These are phyloP conservation scores for Trichosanthes cucumerina DNA, from an alignment of 306 rosid species.

Conservation along the genomic window DNA sequence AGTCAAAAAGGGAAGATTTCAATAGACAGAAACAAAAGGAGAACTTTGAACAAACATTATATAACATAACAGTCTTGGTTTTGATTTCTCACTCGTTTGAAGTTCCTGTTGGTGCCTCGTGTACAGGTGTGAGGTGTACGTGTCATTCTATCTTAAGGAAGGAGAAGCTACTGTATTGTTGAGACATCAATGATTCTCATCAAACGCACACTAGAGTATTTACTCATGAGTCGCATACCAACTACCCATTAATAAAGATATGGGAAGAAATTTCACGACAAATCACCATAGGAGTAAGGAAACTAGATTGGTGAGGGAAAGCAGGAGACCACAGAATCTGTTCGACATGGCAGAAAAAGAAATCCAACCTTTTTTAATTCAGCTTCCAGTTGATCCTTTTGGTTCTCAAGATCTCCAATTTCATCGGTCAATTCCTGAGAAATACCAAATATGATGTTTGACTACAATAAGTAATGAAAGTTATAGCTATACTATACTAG, in stretches of 20 bases:
- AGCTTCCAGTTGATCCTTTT: conserved; percentile 63
- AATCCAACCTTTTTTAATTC: conserved; percentile 52
- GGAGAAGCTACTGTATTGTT: background rate
- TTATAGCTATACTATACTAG: background rate
- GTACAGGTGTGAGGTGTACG: background rate
- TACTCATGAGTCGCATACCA: background rate
- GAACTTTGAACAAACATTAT: background rate
- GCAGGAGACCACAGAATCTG: background rate
- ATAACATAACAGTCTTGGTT: background rate
- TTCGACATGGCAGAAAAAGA: background rate
- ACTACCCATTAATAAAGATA: background rate
- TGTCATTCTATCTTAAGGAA: background rate
- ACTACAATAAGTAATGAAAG: conserved; percentile 3
- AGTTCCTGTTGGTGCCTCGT: background rate
- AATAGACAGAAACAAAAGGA: background rate
- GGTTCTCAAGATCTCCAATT: conserved; percentile 61
- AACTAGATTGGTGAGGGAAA: background rate
- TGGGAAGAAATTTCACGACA: background rate
- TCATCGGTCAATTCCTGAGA: conserved; percentile 62
- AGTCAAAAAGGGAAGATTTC: background rate
- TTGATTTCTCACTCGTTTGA: background rate
- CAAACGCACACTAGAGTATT: background rate
- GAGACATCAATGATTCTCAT: background rate
- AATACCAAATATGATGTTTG: conserved; percentile 15
- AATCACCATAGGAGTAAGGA: background rate